Conservation (phyloP, 2,329 filamentous ascomycete species). For the Teratosphaeria nubilosa region DNA sequence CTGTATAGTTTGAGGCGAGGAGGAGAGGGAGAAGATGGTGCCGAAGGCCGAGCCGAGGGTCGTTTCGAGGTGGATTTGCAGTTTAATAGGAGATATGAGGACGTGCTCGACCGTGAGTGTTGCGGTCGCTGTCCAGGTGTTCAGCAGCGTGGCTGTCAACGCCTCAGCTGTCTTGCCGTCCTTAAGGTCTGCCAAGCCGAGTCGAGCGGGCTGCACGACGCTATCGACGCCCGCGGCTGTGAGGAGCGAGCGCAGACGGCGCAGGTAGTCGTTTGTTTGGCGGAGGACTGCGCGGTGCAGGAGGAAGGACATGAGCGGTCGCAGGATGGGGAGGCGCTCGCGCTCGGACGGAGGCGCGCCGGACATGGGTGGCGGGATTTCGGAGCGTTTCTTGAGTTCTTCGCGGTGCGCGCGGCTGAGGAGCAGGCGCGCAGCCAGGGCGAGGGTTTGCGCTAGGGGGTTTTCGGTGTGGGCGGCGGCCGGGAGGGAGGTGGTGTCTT, state of each 20-base stretch:
- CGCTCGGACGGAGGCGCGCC: slow-evolving; percentile 35
- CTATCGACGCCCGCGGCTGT: slow-evolving; percentile 12
- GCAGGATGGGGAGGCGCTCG: slow-evolving; percentile 48
- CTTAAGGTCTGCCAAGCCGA: slow-evolving; percentile 2
- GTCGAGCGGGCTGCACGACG: slow-evolving; percentile 3
- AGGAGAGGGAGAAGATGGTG: slow-evolving; percentile 9
- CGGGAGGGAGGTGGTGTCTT: slow-evolving; percentile 17
- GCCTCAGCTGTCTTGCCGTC: slow-evolving; percentile 7
- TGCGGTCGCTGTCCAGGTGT: slow-evolving; percentile 5
- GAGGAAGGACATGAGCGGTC: slow-evolving; percentile 46
- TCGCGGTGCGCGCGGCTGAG: slow-evolving; percentile 70
- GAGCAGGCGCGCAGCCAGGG: slow-evolving; percentile 61
- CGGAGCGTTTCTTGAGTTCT: slow-evolving; percentile 59
- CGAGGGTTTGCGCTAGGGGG: slow-evolving; percentile 54
- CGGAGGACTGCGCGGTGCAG: slow-evolving; percentile 37
- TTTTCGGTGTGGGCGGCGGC: slow-evolving; percentile 16
- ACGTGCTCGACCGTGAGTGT: background rate
- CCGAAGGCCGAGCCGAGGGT: slow-evolving; percentile 20
- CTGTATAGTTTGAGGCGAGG: background rate
- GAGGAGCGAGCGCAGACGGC: slow-evolving; percentile 5
- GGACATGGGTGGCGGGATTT: slow-evolving; percentile 48
- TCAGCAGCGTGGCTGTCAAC: slow-evolving; percentile 7
- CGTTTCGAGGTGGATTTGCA: slow-evolving; percentile 15
- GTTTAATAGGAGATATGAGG: background rate
- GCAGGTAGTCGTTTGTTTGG: slow-evolving; percentile 27